These are phyloP conservation scores for Mycosarcoma maydis DNA, from an alignment of 1,284 basidiomycete genomes.

Conservation along the genomic window DNA sequence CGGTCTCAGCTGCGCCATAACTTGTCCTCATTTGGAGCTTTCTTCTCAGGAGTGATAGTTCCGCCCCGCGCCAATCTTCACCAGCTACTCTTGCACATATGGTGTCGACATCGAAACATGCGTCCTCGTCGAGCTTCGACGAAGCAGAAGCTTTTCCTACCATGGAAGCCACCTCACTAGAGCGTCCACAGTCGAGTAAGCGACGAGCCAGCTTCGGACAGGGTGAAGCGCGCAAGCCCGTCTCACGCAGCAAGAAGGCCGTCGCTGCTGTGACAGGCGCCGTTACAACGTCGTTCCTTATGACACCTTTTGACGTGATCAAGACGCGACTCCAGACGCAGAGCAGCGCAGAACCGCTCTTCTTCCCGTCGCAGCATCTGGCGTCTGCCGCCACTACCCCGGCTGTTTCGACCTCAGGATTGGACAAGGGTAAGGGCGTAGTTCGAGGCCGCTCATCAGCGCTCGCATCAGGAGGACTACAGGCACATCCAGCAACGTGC, in stretches of 20 bases:
- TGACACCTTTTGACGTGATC: constrained; percentile 94
- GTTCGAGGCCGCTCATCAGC: not conserved
- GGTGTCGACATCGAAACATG: constrained; percentile 5
- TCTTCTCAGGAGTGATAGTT: not conserved
- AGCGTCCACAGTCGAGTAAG: constrained; percentile 10
- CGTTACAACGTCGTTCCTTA: constrained; percentile 82
- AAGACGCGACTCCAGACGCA: constrained; percentile 92
- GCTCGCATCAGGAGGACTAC: constrained; percentile 17
- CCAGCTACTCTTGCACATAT: constrained; percentile 1
- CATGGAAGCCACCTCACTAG: constrained; percentile 36
- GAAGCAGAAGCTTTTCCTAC: constrained; percentile 39
- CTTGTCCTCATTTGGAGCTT: constrained; percentile 12
- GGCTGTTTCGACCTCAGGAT: not conserved
- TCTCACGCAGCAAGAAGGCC: constrained; percentile 75
- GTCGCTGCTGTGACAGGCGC: constrained; percentile 83
- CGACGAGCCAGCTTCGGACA: constrained; percentile 31
- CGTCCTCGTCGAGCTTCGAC: constrained; percentile 10
- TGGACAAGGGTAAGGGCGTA: constrained; percentile 21
- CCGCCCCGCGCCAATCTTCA: not conserved
- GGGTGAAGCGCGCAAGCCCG: constrained; percentile 38
- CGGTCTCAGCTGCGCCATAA: not conserved
- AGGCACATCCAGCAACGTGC: constrained; percentile 57
- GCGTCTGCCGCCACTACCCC: constrained; percentile 11
- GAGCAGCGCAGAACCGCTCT: constrained; percentile 53
- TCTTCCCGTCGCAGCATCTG: constrained; percentile 45